Conservation (phyloP, 768 basidiomycete genomes). For the Pholiota conissans region DNA sequence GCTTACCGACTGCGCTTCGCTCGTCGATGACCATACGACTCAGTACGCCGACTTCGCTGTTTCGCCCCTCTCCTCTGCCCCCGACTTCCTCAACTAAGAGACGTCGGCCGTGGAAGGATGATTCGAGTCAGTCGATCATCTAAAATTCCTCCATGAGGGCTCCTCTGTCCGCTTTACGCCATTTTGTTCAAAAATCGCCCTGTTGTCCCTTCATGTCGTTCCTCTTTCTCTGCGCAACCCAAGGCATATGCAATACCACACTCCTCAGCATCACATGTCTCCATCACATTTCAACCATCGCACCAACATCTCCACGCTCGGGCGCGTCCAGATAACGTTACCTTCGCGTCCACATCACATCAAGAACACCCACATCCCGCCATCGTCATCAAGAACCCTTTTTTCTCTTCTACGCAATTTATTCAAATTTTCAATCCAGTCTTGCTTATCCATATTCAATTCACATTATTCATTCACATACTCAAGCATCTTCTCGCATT, state of each 20-base stretch:
- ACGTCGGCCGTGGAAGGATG: conserved; percentile 8
- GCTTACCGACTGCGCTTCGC: conserved; percentile 37
- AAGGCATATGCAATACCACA: conserved; percentile 15
- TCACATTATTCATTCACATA: conserved; percentile 10
- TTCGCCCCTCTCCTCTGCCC: conserved; percentile 46
- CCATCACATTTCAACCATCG: conserved; percentile 10
- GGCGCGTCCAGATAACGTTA: conserved; percentile 1
- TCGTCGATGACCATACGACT: conserved; percentile 31
- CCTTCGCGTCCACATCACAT: conserved; percentile 15
- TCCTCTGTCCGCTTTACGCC: conserved; percentile 7
- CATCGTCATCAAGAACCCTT: conserved; percentile 24
- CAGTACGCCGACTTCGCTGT: conserved; percentile 38
- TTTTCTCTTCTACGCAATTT: conserved; percentile 25
- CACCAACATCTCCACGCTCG: conserved; percentile 12
- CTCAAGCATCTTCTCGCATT: conserved; percentile 25
- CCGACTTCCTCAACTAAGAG: conserved; percentile 49
- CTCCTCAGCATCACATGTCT: conserved; percentile 13
- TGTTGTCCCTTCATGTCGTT: conserved; percentile 4
- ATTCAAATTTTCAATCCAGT: conserved; percentile 21
- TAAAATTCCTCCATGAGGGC: conserved; percentile 10
- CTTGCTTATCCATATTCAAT: conserved; percentile 26
- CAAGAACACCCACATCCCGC: too few relatives aligned
- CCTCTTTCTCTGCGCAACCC: conserved; percentile 18
- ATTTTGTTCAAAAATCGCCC: conserved; percentile 11
- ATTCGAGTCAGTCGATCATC: conserved; percentile 9